Conservation (phyloP, 2,329 filamentous ascomycete species). For the Epichloe sp. region DNA sequence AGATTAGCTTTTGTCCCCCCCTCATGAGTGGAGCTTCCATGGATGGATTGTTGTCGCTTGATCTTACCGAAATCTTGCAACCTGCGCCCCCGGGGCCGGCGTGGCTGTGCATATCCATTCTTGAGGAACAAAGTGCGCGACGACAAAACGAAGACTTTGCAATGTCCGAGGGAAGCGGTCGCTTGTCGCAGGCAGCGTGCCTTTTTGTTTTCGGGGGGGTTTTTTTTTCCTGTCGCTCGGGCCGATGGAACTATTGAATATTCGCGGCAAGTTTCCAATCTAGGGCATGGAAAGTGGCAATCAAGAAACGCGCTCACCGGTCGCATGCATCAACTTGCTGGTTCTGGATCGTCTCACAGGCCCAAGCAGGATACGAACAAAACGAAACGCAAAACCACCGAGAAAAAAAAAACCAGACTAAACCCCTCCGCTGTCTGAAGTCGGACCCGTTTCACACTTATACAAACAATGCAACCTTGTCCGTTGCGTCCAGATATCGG, state of each 20-base stretch:
- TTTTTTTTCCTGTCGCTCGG: neutral
- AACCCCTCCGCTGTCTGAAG: neutral
- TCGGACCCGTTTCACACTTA: neutral
- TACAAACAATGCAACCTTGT: neutral
- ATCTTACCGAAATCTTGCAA: constrained; percentile 19
- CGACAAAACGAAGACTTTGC: neutral
- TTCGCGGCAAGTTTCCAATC: neutral
- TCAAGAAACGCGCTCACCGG: neutral
- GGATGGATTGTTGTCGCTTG: neutral
- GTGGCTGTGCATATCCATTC: constrained; percentile 14
- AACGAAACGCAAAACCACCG: too few relatives aligned
- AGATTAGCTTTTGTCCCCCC: neutral
- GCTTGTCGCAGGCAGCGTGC: too few relatives aligned
- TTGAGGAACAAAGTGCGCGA: neutral
- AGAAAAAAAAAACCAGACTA: neutral
- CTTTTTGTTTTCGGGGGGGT: too few relatives aligned
- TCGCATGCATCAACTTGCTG: neutral
- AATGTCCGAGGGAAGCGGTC: neutral
- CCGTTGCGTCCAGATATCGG: too few relatives aligned
- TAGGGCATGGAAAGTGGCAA: neutral
- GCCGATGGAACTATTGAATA: neutral
- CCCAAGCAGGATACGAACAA: too few relatives aligned
- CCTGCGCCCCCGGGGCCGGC: constrained; percentile 9
- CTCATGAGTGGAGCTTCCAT: too few relatives aligned
- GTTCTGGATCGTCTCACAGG: neutral